phyloP scores from a whole-genome alignment of 202 grass and related monocot species.

The Carex sylvatica region DNA sequence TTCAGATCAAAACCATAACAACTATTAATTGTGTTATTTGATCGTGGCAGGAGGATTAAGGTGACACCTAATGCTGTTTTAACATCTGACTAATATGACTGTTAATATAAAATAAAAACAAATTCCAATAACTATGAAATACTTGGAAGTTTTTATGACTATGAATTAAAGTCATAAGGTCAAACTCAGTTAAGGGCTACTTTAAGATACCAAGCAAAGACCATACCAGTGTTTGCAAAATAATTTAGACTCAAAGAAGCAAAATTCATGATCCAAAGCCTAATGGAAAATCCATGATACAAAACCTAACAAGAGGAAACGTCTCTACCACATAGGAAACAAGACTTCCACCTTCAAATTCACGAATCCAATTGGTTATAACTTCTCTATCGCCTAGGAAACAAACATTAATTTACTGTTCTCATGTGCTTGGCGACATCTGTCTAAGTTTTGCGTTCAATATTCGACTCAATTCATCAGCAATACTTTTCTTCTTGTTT shows the following conservation, averaged over 20 bases:
- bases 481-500: conserved; percentile 79
- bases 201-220: conserved; percentile 1
- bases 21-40: background rate
- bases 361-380: conserved; percentile 14
- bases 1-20: too few species aligned
- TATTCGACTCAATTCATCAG: conserved; percentile 50
- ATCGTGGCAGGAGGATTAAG: background rate
- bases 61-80: background rate
- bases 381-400: background rate
- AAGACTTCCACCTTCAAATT: conserved; percentile 28
- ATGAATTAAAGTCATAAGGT: background rate
- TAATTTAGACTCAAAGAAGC: background rate
- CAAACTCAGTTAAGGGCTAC: background rate
- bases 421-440: conserved; percentile 51
- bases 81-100: background rate
- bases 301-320: background rate
- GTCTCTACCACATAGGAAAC: background rate
- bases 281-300: background rate
- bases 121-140: background rate
- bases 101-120: background rate
- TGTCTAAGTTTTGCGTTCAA: conserved; percentile 78
- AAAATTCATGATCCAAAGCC: too few species aligned
- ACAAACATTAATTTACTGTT: background rate
- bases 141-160: background rate
- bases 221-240: background rate